Evolutionary conservation across 139 green algal genomes (phyloP).

Genomic region (Auxenochlorella pyrenoidosa): DNA sequence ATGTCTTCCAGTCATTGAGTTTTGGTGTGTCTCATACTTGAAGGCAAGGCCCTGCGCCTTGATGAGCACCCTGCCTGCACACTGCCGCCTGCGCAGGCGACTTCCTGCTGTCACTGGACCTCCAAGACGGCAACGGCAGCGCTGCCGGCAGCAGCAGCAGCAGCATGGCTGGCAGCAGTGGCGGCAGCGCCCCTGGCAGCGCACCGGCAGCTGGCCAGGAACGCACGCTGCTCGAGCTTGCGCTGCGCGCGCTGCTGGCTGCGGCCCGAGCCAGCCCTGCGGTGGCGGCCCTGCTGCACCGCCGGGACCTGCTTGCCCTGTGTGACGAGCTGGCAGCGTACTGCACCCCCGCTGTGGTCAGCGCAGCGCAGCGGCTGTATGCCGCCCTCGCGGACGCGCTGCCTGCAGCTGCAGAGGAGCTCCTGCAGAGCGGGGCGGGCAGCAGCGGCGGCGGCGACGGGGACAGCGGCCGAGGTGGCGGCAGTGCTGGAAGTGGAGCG

Average conservation of each 20-base stretch:
- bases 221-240: constrained; percentile 14
- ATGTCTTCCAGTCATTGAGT: background rate
- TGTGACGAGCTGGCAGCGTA: constrained; percentile 24
- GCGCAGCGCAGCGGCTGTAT: background rate
- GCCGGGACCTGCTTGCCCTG: background rate
- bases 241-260: background rate
- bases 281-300: constrained; percentile 13
- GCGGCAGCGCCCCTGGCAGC: background rate
- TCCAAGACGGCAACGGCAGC: background rate
- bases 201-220: background rate
- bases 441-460: background rate
- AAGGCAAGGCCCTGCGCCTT: no score
- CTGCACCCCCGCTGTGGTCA: constrained; percentile 26
- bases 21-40: no score
- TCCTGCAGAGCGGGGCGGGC: background rate
- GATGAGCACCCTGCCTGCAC: no score
- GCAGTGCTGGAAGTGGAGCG: background rate
- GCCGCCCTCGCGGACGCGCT: background rate
- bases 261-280: background rate
- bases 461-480: no score
- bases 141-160: no score
- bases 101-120: constrained; percentile 36
- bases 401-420: background rate
- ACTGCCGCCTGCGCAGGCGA: constrained; percentile 29
- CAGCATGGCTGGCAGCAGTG: background rate